Evolutionary conservation across 257 asterid species (phyloP).

Genomic region (Salvia miltiorrhiza): DNA sequence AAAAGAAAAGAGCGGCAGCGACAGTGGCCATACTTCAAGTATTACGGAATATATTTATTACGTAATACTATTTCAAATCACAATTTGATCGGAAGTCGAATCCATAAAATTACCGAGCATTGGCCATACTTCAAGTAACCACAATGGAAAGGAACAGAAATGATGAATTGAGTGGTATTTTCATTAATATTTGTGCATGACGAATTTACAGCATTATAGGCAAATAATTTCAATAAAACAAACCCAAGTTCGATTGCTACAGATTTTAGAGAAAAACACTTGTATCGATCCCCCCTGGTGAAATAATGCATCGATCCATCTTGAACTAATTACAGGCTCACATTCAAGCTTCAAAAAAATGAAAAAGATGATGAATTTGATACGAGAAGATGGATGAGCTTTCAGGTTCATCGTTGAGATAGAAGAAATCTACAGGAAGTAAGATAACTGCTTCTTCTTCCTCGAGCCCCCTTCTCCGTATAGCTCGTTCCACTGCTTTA

Average conservation of each 20-base stretch:
- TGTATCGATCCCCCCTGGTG: conserved; percentile 15
- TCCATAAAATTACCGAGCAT: too few species aligned
- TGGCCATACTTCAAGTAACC: not conserved
- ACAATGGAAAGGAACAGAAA: not conserved
- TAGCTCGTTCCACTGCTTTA: conserved; percentile 90
- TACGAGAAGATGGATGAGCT: not conserved
- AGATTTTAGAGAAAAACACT: not conserved
- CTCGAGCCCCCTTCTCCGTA: conserved; percentile 97
- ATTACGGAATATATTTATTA: too few species aligned
- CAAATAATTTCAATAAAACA: conserved; percentile 16
- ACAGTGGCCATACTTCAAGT: too few species aligned
- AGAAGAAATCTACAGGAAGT: conserved; percentile 75
- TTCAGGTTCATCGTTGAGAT: too few species aligned
- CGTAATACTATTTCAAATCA: too few species aligned
- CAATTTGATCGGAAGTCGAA: too few species aligned
- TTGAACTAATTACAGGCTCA: conserved; percentile 16
- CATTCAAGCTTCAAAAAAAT: conserved; percentile 15
- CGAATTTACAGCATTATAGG: conserved; percentile 25
- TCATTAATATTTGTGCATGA: conserved; percentile 18
- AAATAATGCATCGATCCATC: conserved; percentile 22
- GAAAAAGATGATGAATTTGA: conserved; percentile 10
- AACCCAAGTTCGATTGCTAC: conserved; percentile 19
- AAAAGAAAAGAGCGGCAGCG: too few species aligned
- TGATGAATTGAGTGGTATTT: not conserved
- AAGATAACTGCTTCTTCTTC: conserved; percentile 77